Evolutionary conservation across 1,284 basidiomycete genomes (phyloP).

Genomic region (Papiliotrema laurentii): DNA sequence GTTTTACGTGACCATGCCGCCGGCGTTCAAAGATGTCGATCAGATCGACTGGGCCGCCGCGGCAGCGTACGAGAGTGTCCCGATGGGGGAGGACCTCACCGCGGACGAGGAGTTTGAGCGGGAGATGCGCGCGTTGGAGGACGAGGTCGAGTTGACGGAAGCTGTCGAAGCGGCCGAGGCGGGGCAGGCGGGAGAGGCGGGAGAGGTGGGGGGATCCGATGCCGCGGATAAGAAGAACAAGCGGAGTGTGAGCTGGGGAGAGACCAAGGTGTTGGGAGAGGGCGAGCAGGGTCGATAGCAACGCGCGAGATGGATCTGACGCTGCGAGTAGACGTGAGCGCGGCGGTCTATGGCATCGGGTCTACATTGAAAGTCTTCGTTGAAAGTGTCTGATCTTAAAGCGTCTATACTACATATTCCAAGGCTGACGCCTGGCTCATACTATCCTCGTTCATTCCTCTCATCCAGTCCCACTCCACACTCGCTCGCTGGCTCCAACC

Average conservation of each 20-base stretch:
- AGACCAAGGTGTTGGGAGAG: slow-evolving; percentile 42
- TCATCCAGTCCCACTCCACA: too few relatives aligned
- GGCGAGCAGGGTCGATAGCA: slow-evolving; percentile 1
- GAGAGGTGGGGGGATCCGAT: too few relatives aligned
- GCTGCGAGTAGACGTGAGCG: neutral
- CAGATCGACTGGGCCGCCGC: slow-evolving; percentile 49
- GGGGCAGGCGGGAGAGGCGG: neutral
- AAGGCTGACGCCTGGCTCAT: too few relatives aligned
- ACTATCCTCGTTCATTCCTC: slow-evolving; percentile 21
- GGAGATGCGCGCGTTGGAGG: slow-evolving; percentile 46
- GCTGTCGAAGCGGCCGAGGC: slow-evolving; percentile 21
- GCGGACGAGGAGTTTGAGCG: slow-evolving; percentile 42
- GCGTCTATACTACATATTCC: too few relatives aligned
- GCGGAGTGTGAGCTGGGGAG: slow-evolving; percentile 41
- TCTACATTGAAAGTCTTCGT: too few relatives aligned
- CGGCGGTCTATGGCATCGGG: neutral
- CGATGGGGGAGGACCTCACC: neutral
- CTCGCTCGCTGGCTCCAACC: too few relatives aligned
- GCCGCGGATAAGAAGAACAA: slow-evolving; percentile 8
- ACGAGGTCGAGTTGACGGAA: slow-evolving; percentile 22
- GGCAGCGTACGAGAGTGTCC: slow-evolving; percentile 39
- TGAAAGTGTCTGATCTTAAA: too few relatives aligned
- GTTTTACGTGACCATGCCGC: slow-evolving; percentile 85
- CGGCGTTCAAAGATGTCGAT: slow-evolving; percentile 63
- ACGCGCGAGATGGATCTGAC: neutral